These are phyloP conservation scores for Tolypocladium paradoxum DNA, from an alignment of 2,329 filamentous ascomycete genomes.

Conservation along the genomic window DNA sequence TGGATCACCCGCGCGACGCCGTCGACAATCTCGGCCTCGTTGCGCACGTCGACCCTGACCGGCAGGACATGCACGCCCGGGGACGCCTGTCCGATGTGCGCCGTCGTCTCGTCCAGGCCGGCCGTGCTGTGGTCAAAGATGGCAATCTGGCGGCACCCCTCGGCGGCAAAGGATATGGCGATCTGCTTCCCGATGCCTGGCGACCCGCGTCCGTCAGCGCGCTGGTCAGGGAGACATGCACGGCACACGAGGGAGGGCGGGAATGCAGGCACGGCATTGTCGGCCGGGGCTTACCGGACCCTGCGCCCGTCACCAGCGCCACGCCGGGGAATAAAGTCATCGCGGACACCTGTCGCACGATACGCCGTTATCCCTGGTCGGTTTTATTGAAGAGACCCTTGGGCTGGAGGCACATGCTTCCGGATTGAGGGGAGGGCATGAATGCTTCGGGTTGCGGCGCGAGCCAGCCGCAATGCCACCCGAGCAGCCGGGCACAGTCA, in stretches of 20 bases:
- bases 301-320: constrained; percentile 20
- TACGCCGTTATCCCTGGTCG: not conserved
- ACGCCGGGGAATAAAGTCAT: constrained; percentile 18
- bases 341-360: not conserved
- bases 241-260: not conserved
- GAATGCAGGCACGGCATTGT: not conserved
- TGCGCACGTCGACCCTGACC: constrained; percentile 22
- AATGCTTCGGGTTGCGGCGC: not conserved
- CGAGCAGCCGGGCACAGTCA: not conserved
- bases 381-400: not conserved
- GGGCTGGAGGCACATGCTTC: not conserved
- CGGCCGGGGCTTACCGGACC: constrained; percentile 13
- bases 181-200: not conserved
- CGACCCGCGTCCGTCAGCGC: not conserved
- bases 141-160: constrained; percentile 30
- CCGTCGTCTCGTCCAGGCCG: constrained; percentile 20
- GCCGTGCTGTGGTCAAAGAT: constrained; percentile 26
- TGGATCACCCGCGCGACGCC: constrained; percentile 21
- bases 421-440: not conserved
- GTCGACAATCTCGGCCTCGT: constrained; percentile 20
- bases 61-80: constrained; percentile 3
- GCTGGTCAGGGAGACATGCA: not conserved
- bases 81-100: not conserved
- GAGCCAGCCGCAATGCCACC: no score
- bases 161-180: constrained; percentile 24